Base-by-base conservation (phyloP, 2,329 filamentous ascomycete genomes). In the Alternaria solani region DNA sequence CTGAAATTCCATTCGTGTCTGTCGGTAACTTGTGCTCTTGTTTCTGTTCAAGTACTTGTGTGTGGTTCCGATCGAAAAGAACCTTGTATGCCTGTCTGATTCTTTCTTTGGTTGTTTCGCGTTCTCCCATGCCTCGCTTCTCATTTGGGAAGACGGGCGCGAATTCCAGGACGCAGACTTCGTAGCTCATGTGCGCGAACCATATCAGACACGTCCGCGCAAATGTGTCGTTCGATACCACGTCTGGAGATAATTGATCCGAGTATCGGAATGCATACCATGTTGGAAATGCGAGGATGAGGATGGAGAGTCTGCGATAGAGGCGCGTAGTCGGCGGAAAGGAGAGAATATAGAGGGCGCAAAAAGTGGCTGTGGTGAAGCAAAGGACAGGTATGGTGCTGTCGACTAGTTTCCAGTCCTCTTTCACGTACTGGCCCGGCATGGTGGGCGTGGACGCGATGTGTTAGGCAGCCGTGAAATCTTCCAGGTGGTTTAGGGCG, bases 141-240 rank as follows among this genome's bases (percentile, higher is more conserved):
- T 54, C 44, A 4, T 18, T 25, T 12, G n/a, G 9, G 8, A 51
- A 11, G 2, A 43, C 11, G 1, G 69, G 66, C 2, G 44, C 14
- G 14, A 57, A 64, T 3, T 63, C 42, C 1, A 66, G 20, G 2
- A 70, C 47, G 5, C 59, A 47, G 14, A 69, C 39, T 6, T 55
- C 59, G 38, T 64, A 61, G 48, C 66, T 68, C 56, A 66, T 60
- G 55, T 69, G 58, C 2, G 47, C 62, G 11, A 59, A 51, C 66
- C 66, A 70, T 55, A 71, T 71, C n/a, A 68, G 64, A 3, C 65
- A 28, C 44, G 66, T 59, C 7, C 69, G 61, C 1, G 57, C 62
- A 26, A 66, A 59, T 4, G 66, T 66, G 25, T 71, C 69, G 28
- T 57, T 57, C 3, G 65, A 0, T 1, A 23, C 41, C 18, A 36